Conservation (phyloP, 2,329 filamentous ascomycete genomes). For the Diaporthe batatas region DNA sequence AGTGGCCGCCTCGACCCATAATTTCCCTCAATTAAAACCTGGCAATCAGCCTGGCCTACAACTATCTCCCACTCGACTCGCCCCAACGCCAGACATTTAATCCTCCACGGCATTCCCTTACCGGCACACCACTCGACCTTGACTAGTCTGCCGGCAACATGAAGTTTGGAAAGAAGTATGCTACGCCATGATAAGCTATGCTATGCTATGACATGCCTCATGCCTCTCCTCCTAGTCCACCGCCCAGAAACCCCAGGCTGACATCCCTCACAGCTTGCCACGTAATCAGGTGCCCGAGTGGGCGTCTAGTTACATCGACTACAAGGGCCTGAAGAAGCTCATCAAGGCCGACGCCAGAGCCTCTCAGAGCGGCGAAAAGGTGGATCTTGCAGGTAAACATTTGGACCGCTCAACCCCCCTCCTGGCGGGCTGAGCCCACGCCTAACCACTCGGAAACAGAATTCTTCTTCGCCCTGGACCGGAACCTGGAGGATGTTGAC, state of each 20-base stretch:
- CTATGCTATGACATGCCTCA: neutral
- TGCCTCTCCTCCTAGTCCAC: too few species aligned
- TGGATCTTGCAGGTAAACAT: slow-evolving; percentile 89
- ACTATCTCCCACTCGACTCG: slow-evolving; percentile 10
- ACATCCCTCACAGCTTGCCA: slow-evolving; percentile 61
- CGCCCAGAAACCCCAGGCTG: neutral
- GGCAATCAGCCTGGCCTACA: neutral
- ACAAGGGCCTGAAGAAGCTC: slow-evolving; percentile 93
- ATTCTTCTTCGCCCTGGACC: slow-evolving; percentile 96
- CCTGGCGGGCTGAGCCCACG: slow-evolving; percentile 48
- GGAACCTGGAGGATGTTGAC: slow-evolving; percentile 97
- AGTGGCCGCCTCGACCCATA: slow-evolving; percentile 19
- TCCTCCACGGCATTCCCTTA: neutral
- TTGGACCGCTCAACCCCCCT: slow-evolving; percentile 41
- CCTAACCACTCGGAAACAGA: slow-evolving; percentile 69
- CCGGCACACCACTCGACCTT: slow-evolving; percentile 9
- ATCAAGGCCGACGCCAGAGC: slow-evolving; percentile 83
- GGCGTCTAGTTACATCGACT: slow-evolving; percentile 87
- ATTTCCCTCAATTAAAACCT: slow-evolving; percentile 21
- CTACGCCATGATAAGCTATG: neutral
- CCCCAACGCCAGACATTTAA: neutral
- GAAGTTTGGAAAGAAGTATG: slow-evolving; percentile 56
- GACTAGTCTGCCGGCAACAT: slow-evolving; percentile 44
- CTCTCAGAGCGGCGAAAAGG: slow-evolving; percentile 76
- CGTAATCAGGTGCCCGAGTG: slow-evolving; percentile 90